Evolutionary conservation across 1,284 basidiomycete genomes (phyloP).

Genomic region (Pseudozyma tsukubaensis): DNA sequence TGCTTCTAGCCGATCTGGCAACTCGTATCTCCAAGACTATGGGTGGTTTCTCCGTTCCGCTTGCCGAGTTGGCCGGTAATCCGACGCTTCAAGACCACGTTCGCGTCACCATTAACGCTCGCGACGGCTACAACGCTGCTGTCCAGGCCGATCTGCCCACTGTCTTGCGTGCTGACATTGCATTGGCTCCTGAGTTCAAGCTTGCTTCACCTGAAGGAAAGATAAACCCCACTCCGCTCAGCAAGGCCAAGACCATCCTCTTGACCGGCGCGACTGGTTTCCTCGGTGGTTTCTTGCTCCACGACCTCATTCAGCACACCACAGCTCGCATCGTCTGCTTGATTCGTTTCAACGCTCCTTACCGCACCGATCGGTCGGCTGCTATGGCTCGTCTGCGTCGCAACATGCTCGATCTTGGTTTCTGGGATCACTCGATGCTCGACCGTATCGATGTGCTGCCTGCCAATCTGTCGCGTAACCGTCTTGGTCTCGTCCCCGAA

Average conservation of each 20-base stretch:
- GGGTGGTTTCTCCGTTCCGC: constrained; percentile 63
- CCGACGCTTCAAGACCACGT: constrained; percentile 65
- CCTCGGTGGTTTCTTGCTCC: constrained; percentile 67
- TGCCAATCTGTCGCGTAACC: constrained; percentile 61
- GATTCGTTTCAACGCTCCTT: constrained; percentile 65
- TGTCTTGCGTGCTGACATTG: constrained; percentile 60
- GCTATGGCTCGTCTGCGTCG: constrained; percentile 65
- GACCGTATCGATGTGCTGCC: constrained; percentile 66
- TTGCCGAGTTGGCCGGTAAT: constrained; percentile 58
- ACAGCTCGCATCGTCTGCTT: constrained; percentile 67
- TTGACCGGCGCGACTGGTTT: constrained; percentile 69
- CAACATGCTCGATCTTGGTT: constrained; percentile 67
- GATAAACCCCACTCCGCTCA: constrained; percentile 37
- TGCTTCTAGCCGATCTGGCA: constrained; percentile 64
- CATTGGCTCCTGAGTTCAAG: constrained; percentile 59
- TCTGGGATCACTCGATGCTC: constrained; percentile 64
- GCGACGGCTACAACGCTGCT: constrained; percentile 65
- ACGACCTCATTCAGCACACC: constrained; percentile 61
- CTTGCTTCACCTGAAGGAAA: constrained; percentile 26
- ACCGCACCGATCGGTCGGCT: constrained; percentile 60
- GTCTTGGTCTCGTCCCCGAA: constrained; percentile 58
- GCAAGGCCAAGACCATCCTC: constrained; percentile 60
- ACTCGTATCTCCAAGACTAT: constrained; percentile 61
- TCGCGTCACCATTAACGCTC: constrained; percentile 51
- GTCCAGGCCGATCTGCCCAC: constrained; percentile 67